Conservation (phyloP, 352 stramenopile species). For the Globisporangium megalacanthum region DNA sequence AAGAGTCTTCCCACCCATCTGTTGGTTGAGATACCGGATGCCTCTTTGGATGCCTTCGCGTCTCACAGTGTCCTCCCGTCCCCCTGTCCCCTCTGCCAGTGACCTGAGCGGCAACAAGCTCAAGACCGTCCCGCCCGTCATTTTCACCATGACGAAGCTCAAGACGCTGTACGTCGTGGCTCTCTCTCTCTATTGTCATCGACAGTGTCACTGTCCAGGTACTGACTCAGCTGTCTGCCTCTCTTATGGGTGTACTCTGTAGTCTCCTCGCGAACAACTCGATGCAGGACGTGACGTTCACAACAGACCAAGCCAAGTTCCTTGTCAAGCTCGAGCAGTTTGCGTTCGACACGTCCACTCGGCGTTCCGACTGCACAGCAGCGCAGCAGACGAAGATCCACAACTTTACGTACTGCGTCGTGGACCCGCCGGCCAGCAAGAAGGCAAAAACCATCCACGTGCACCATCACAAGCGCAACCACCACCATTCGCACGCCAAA, state of each 20-base stretch:
- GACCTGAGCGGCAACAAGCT: constrained; percentile 7
- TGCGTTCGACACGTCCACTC: neutral
- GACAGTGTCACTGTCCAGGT: neutral
- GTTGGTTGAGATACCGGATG: neutral
- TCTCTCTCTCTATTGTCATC: neutral
- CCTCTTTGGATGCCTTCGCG: neutral
- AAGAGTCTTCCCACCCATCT: neutral
- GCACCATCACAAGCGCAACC: neutral
- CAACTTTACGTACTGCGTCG: constrained; percentile 3
- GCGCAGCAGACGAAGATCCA: neutral
- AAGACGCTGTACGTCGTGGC: neutral
- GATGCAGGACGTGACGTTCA: constrained; percentile 6
- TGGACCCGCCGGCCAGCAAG: neutral
- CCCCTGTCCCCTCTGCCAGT: neutral
- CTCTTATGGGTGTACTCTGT: neutral
- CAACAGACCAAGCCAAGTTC: constrained; percentile 5
- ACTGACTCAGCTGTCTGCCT: neutral
- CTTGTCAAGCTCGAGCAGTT: constrained; percentile 1
- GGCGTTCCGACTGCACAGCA: neutral
- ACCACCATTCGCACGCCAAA: neutral
- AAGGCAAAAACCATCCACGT: neutral
- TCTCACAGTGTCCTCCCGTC: no score
- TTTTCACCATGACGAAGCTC: constrained; percentile 7
- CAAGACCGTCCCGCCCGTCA: constrained; percentile 2
- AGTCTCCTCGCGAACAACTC: constrained; percentile 1